These are phyloP conservation scores for Rubia yunnanensis DNA, from an alignment of 257 asterid species.

Conservation along the genomic window DNA sequence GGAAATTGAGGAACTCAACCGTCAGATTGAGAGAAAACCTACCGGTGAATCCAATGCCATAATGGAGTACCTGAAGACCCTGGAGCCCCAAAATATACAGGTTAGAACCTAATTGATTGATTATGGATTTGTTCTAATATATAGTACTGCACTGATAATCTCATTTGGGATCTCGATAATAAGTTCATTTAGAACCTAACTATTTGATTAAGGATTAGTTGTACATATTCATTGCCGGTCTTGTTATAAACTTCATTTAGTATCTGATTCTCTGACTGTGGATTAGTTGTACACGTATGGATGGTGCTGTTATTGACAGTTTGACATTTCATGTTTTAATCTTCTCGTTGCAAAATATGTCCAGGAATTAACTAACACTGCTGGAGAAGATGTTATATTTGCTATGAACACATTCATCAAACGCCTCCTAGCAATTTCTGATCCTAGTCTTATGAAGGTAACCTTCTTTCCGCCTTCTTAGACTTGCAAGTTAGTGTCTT, in stretches of 20 bases:
- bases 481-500: background rate
- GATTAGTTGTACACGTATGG: slow-evolving; percentile 7
- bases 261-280: slow-evolving; percentile 3
- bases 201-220: background rate
- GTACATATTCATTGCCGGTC: background rate
- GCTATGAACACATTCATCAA: slow-evolving; percentile 95
- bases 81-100: slow-evolving; percentile 97
- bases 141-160: background rate
- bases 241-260: background rate
- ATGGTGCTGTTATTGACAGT: background rate
- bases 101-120: slow-evolving; percentile 27
- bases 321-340: background rate
- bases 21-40: slow-evolving; percentile 73
- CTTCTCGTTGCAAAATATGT: slow-evolving; percentile 4
- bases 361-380: slow-evolving; percentile 90
- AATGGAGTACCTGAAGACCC: slow-evolving; percentile 79
- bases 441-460: slow-evolving; percentile 96
- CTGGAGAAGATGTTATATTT: slow-evolving; percentile 86
- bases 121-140: slow-evolving; percentile 8
- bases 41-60: slow-evolving; percentile 64
- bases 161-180: background rate
- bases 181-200: background rate
- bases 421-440: slow-evolving; percentile 82
- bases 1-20: slow-evolving; percentile 90
- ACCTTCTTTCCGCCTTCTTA: background rate